Percentiles rank a stretch among this genome's conserved stretches.
phyloP scores from a whole-genome alignment of 164 flowering plant genomes.

The Magnolia officinalis region DNA sequence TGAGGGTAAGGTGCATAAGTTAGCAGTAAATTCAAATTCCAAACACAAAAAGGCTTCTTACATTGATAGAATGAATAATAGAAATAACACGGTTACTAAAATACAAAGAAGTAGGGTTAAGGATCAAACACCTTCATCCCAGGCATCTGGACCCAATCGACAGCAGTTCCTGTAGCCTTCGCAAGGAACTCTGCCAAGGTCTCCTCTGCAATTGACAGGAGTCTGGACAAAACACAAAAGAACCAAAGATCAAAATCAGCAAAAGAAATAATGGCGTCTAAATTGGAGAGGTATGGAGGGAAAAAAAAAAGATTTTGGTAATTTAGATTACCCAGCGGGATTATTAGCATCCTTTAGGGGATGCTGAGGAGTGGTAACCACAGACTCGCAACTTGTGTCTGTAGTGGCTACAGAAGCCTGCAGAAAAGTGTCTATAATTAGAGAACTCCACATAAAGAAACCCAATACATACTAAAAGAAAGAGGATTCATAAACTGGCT shows the following conservation, averaged over 20 bases:
- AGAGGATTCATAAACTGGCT: no score
- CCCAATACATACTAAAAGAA: no score
- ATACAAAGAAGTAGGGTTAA: neutral
- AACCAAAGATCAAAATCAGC: neutral
- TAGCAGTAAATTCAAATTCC: neutral
- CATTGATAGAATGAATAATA: neutral
- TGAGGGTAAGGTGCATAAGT: neutral
- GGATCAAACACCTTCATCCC: slow-evolving; percentile 69
- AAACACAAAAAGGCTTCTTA: neutral
- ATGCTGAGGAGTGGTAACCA: no score
- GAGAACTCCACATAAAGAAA: no score
- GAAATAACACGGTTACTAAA: neutral
- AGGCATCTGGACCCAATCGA: slow-evolving; percentile 93
- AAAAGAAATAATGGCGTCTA: neutral
- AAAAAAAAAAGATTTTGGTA: neutral
- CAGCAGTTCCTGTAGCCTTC: slow-evolving; percentile 92
- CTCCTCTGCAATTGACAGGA: slow-evolving; percentile 77
- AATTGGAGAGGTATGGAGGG: neutral
- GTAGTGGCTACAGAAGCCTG: no score
- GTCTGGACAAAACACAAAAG: slow-evolving; percentile 35
- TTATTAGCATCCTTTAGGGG: no score
- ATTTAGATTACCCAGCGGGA: no score
- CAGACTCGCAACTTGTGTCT: no score
- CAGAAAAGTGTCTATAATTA: no score
- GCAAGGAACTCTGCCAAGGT: slow-evolving; percentile 86